A percentile compares a stretch with the other conserved stretches of the same genome.
These are phyloP conservation scores for Calcarisporium arbuscula DNA, from an alignment of 2,329 filamentous ascomycete genomes.

Conservation along the genomic window DNA sequence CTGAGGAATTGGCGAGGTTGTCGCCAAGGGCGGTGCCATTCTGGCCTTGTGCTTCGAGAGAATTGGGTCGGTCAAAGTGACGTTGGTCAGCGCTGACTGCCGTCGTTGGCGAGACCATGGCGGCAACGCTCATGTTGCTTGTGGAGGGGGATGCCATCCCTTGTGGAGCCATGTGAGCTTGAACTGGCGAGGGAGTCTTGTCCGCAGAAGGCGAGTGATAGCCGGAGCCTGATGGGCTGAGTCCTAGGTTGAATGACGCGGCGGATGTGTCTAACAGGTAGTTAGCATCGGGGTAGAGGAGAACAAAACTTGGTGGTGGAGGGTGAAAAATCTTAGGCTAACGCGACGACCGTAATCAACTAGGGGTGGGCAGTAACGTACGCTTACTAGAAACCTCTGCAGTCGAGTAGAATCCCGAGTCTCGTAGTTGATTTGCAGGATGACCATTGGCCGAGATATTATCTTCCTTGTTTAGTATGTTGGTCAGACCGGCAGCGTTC, in stretches of 20 bases:
- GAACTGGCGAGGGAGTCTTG: conserved; percentile 57
- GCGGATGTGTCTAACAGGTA: conserved; percentile 33
- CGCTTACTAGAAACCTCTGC: conserved; percentile 37
- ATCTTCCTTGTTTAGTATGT: conserved; percentile 32
- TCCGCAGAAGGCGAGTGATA: conserved; percentile 48
- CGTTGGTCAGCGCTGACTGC: conserved; percentile 35
- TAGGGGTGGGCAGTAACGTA: too few species aligned
- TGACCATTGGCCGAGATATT: conserved; percentile 18
- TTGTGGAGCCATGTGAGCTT: conserved; percentile 43
- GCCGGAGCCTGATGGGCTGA: conserved; percentile 36
- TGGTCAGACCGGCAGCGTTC: conserved; percentile 31
- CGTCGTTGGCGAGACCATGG: conserved; percentile 57
- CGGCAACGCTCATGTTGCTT: conserved; percentile 59
- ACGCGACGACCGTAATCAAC: too few species aligned
- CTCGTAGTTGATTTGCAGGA: conserved; percentile 27
- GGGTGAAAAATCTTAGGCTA: too few species aligned
- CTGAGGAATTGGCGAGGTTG: conserved; percentile 33
- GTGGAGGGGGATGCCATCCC: conserved; percentile 48
- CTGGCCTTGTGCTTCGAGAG: conserved; percentile 24
- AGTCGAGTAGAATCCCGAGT: conserved; percentile 39
- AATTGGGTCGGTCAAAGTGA: conserved; percentile 36
- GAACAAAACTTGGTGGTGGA: neutral
- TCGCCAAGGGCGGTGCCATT: conserved; percentile 25
- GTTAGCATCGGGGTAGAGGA: too few species aligned
- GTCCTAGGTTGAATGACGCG: conserved; percentile 30